These are phyloP conservation scores for Globisporangium cystogenes DNA, from an alignment of 352 stramenopile genomes.

Conservation along the genomic window DNA sequence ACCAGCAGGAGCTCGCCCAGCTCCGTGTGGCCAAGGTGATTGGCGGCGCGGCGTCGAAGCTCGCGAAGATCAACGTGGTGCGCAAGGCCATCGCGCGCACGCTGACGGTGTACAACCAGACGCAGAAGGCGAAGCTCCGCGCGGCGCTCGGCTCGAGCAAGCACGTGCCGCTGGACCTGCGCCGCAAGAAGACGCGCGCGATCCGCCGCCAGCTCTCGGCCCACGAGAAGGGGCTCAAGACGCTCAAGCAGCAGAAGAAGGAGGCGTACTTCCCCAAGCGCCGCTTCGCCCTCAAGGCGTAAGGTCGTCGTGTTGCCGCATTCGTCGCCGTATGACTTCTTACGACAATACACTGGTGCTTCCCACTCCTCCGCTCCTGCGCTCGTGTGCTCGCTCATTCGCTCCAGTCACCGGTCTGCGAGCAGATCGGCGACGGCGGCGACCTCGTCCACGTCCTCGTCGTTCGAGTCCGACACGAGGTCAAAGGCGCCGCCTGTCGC, in stretches of 20 bases:
- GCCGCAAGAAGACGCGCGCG: constrained; percentile 98
- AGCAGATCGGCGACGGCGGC: constrained; percentile 12
- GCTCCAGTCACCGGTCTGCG: constrained; percentile 8
- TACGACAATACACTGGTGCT: constrained; percentile 66
- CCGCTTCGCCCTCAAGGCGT: constrained; percentile 97
- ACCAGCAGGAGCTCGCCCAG: constrained; percentile 97
- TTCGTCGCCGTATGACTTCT: constrained; percentile 10
- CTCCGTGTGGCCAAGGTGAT: constrained; percentile 99
- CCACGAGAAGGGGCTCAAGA: constrained; percentile 93
- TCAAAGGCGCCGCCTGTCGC: constrained; percentile 26
- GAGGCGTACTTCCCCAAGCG: constrained; percentile 95
- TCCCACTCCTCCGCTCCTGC: constrained; percentile 23
- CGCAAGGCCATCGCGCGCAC: constrained; percentile 99
- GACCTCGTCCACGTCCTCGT: constrained; percentile 27
- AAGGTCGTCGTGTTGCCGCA: constrained; percentile 44
- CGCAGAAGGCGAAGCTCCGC: constrained; percentile 96
- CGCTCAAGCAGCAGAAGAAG: constrained; percentile 94
- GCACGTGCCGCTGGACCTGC: constrained; percentile 97
- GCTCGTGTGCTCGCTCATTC: not conserved
- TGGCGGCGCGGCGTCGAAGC: constrained; percentile 97
- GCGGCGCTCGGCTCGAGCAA: constrained; percentile 94
- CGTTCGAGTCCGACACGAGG: constrained; percentile 54
- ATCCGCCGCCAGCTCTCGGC: constrained; percentile 96
- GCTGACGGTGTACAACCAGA: constrained; percentile 99
- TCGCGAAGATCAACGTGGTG: constrained; percentile 99